Evolutionary conservation across 345 rosid genomes (phyloP).

Genomic region (Ricinus communis): DNA sequence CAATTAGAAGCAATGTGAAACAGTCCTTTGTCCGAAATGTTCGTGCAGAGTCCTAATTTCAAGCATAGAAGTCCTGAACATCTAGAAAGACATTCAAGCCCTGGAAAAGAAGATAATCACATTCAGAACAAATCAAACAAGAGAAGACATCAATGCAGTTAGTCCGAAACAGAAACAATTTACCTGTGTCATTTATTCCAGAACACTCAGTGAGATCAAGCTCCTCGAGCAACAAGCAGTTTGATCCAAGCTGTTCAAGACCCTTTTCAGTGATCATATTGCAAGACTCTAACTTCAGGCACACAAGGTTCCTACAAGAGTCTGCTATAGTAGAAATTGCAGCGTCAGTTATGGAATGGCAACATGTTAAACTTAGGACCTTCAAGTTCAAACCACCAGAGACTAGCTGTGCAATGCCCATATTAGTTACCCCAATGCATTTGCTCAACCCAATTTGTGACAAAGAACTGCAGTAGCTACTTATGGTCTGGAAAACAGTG

Average conservation of each 20-base stretch:
- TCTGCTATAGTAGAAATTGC: conserved; percentile 68
- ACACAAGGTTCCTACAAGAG: conserved; percentile 63
- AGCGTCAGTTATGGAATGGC: conserved; percentile 62
- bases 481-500: conserved; percentile 42
- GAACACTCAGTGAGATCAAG: conserved; percentile 88
- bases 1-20: conserved; percentile 60
- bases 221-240: conserved; percentile 61
- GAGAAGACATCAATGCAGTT: no score
- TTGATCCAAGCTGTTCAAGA: conserved; percentile 61
- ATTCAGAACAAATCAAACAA: conserved; percentile 3
- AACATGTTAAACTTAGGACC: conserved; percentile 66
- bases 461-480: conserved; percentile 55
- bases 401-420: conserved; percentile 59
- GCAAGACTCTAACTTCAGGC: conserved; percentile 81
- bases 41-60: conserved; percentile 76
- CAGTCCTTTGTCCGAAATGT: conserved; percentile 71
- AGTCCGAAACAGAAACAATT: background rate
- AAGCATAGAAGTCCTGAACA: conserved; percentile 60
- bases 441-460: conserved; percentile 75
- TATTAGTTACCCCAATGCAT: conserved; percentile 59
- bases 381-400: conserved; percentile 59
- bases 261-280: conserved; percentile 76
- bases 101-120: conserved; percentile 39
- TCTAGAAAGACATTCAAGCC: conserved; percentile 67
- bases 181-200: conserved; percentile 74